phyloP scores from a whole-genome alignment of 768 basidiomycete species.

The Trametes sanguinea region DNA sequence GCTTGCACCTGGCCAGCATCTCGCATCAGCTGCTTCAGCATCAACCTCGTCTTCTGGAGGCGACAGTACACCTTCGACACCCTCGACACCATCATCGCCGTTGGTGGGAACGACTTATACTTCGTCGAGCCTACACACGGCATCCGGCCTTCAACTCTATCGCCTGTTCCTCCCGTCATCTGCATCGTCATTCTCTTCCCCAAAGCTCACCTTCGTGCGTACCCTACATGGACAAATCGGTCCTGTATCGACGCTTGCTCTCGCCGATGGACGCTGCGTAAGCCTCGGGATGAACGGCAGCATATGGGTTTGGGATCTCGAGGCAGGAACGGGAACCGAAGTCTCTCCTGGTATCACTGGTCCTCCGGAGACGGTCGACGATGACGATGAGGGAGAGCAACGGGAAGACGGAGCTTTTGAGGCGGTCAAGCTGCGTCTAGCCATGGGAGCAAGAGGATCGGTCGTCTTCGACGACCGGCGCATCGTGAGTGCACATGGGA shows the following conservation, averaged over 20 bases:
- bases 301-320: constrained; percentile 88
- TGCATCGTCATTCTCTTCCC: constrained; percentile 47
- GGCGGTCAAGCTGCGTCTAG: constrained; percentile 43
- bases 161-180: constrained; percentile 66
- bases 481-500: constrained; percentile 52
- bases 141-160: constrained; percentile 70
- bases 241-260: constrained; percentile 63
- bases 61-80: constrained; percentile 19
- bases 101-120: constrained; percentile 27
- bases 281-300: constrained; percentile 70
- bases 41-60: constrained; percentile 30
- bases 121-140: constrained; percentile 43
- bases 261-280: constrained; percentile 84
- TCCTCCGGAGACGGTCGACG: background rate
- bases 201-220: constrained; percentile 72
- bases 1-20: constrained; percentile 55
- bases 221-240: constrained; percentile 70
- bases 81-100: background rate
- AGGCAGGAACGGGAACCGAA: constrained; percentile 47
- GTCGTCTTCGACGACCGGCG: constrained; percentile 75
- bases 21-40: constrained; percentile 25
- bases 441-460: constrained; percentile 39
- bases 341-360: constrained; percentile 15
- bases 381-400: background rate
- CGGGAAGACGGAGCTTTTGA: constrained; percentile 15